Evolutionary conservation across 495 filamentous ascomycete genomes (phyloP).

Genomic region (Astrothelium macrocarpum): DNA sequence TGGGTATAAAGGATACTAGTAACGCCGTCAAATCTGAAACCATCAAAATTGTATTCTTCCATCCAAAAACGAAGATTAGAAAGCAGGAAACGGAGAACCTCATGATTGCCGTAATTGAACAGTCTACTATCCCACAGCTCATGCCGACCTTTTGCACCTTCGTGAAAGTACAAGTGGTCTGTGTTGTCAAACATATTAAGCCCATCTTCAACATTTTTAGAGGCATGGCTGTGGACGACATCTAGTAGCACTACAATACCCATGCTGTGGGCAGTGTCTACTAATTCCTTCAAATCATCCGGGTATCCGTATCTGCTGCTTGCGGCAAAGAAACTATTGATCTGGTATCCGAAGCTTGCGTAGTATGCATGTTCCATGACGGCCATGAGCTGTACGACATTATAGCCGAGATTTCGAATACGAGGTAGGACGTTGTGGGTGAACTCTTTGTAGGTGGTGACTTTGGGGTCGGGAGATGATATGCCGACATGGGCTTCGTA

Average conservation of each 20-base stretch:
- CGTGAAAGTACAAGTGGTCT: constrained; percentile 94
- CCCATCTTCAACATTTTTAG: constrained; percentile 90
- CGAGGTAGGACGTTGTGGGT: constrained; percentile 83
- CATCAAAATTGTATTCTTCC: constrained; percentile 95
- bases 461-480: constrained; percentile 77
- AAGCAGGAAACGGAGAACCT: constrained; percentile 86
- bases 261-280: constrained; percentile 88
- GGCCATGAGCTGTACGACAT: constrained; percentile 97
- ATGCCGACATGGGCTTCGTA: constrained; percentile 99
- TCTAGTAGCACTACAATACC: constrained; percentile 89
- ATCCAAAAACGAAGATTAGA: constrained; percentile 98
- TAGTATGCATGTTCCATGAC: constrained; percentile 99
- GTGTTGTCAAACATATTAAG: constrained; percentile 91
- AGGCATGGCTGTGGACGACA: constrained; percentile 95
- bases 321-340: constrained; percentile 97
- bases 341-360: constrained; percentile 95
- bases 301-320: constrained; percentile 91
- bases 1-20: constrained; percentile 96
- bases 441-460: constrained; percentile 95
- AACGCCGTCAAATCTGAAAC: constrained; percentile 95
- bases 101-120: constrained; percentile 94
- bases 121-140: constrained; percentile 92
- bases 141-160: constrained; percentile 69
- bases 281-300: constrained; percentile 91
- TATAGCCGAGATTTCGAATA: constrained; percentile 87